Evolutionary conservation across 371 early-diverging fungal genomes (phyloP), one percentile per base, ranked within the genome.

Genomic region (Lichtheimia ramosa): DNA sequence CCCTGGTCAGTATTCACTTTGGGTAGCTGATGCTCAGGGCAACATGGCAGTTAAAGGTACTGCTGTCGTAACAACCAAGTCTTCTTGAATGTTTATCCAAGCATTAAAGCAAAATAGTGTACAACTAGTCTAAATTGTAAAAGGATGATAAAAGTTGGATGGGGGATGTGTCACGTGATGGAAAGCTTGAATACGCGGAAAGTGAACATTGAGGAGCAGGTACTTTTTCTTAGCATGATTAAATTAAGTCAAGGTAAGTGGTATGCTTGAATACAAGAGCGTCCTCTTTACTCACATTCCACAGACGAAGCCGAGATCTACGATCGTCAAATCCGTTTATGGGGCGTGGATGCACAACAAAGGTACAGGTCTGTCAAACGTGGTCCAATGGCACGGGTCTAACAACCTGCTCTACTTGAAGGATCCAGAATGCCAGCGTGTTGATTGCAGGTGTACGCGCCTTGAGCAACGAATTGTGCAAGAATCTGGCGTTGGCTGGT

Each of bases 271-370:
- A 10, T 10, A 34, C 34, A 8, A 6, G 34, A 34, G 6, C 34
- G 34, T 34, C 34, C 10, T 34, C 27, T 6, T 8, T 34, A 8
- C 2, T 34, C 10, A 34, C 34, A 34, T 34, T 6, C 15, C 46
- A 55, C 40, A 85, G 97, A 95, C 55, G 97, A 96, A 65, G 91
- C 90, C 10, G 91, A 87, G 21, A 83, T 96, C 21, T 97, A 97
- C 60, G 97, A 97, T 78, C 83, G 97, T 15, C 97, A 97, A 79
- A 96, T 97, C 66, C 84, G 97, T 43, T 77, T 97, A 18, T 97
- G 96, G 96, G 97, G 97, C 8, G 63, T 94, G 58, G 95, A 94
- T 52, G 94, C 96, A 8, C 97, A 97, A 66, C 84, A 86, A 69
- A 77, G 89, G 94, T 23, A 5, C 51, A 20, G 0, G 21, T 20